Evolutionary conservation across 129 eudicot genomes (phyloP), one percentile per base, ranked within the genome.

Genomic region (Deinandra increscens): DNA sequence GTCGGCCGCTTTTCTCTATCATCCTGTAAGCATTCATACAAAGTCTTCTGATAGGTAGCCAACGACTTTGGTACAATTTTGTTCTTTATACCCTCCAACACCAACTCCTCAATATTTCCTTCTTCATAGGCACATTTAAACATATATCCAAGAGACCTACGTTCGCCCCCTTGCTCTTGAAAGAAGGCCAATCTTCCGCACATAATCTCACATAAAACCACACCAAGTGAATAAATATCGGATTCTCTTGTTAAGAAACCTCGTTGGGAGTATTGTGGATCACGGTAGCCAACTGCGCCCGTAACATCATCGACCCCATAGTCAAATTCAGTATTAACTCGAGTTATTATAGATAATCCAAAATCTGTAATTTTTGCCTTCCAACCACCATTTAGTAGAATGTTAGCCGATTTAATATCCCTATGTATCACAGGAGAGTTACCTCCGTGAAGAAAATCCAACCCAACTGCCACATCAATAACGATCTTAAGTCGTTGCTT

Each of bases 141-240:
- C 14, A 60, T 2, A 14, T 2, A 0, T 22, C 2, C 13, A 60
- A 60, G 26, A 60, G 0, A 0, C 11, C 6, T 12, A 3, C 14
- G 9, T 6, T 14, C 38, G 31, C 2, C 23, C 13, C 8, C 11
- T 19, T 45, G 44, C 1, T 18, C 11, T 19, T 45, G 44, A 7
- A 8, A 39, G 6, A 0, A 8, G 1, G 17, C 50, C 14, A 33
- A 0, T 60, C 22, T n/a, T 31, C 65, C 65, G 0, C 44, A 60
- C 66, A 60, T 33, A 20, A 60, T 60, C 66, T 60, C 66, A 60
- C 14, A 33, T n/a, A 60, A 15, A n/a, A 60, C 66, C 13, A 60
- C 45, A n/a, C 66, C 66, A n/a, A 60, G 10, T 7, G 66, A 34
- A 34, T 60, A 60, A n/a, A 60, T 8, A 60, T 60, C 66, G 1